Evolutionary conservation across 116 monocot genomes (phyloP).

Genomic region (Posidonia oceanica): DNA sequence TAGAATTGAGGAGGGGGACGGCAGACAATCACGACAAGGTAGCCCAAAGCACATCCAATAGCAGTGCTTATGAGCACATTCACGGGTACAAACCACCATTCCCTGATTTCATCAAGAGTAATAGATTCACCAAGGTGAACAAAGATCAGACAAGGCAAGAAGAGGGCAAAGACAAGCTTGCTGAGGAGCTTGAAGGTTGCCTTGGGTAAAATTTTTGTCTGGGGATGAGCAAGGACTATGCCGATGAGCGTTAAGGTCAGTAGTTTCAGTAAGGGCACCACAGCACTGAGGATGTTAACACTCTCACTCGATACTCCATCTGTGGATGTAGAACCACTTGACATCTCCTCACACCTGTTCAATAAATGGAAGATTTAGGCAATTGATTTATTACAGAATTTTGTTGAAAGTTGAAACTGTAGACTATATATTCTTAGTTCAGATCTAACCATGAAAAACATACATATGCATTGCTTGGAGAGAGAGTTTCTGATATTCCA

Average conservation of each 20-base stretch:
- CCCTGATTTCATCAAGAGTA: slow-evolving; percentile 30
- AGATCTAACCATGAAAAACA: too few species aligned
- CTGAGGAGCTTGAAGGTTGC: slow-evolving; percentile 86
- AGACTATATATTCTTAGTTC: too few species aligned
- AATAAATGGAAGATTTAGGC: neutral
- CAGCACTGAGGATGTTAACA: slow-evolving; percentile 37
- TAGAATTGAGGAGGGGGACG: slow-evolving; percentile 73
- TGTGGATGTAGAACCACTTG: slow-evolving; percentile 4
- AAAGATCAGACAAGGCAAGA: slow-evolving; percentile 94
- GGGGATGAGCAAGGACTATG: slow-evolving; percentile 70
- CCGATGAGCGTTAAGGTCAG: slow-evolving; percentile 70
- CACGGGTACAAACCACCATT: slow-evolving; percentile 90
- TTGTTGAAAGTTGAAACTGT: too few species aligned
- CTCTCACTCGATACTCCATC: slow-evolving; percentile 11
- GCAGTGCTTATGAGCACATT: slow-evolving; percentile 77
- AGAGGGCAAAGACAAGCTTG: slow-evolving; percentile 91
- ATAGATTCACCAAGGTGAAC: slow-evolving; percentile 83
- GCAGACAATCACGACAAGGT: slow-evolving; percentile 57
- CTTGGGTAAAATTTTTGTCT: slow-evolving; percentile 51
- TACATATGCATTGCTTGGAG: too few species aligned
- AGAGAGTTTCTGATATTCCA: too few species aligned
- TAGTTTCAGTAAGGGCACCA: slow-evolving; percentile 80
- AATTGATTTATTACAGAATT: too few species aligned
- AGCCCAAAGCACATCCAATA: slow-evolving; percentile 71
- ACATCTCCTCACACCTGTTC: slow-evolving; percentile 4